Conservation (phyloP, 73 alveolate species). For the Tetrahymena malaccensis region DNA sequence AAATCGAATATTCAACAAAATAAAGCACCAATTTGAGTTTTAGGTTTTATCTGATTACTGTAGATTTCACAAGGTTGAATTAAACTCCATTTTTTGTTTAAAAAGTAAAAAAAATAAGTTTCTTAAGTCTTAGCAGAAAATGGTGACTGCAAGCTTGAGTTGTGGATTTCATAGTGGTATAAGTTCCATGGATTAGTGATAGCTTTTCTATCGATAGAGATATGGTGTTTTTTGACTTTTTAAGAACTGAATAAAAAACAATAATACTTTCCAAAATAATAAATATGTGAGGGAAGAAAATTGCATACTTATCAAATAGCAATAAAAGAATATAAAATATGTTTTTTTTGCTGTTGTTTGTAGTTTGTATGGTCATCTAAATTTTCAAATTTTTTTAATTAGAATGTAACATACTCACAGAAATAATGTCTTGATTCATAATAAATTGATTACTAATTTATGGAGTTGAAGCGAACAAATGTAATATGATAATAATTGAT, state of each 20-base stretch:
- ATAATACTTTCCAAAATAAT: too few relatives aligned
- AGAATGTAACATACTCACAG: background rate
- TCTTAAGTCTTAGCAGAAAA: background rate
- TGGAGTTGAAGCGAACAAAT: background rate
- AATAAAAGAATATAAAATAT: too few relatives aligned
- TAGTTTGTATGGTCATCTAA: background rate
- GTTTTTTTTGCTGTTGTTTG: background rate
- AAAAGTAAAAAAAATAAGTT: too few relatives aligned
- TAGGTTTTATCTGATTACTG: background rate
- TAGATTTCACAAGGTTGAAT: background rate
- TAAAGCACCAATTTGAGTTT: background rate
- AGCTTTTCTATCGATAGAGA: too few relatives aligned
- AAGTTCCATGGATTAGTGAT: background rate
- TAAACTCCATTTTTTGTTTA: background rate
- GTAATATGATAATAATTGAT: background rate
- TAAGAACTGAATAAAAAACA: too few relatives aligned
- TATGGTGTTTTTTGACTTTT: too few relatives aligned
- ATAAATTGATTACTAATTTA: background rate
- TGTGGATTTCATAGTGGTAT: background rate
- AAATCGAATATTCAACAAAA: too few relatives aligned
- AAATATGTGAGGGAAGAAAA: too few relatives aligned
- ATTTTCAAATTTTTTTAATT: too few relatives aligned
- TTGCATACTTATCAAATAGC: background rate
- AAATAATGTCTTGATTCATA: background rate
- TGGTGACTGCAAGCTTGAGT: too few relatives aligned